Percentiles rank a stretch among this genome's conserved stretches.
phyloP scores from a whole-genome alignment of 1,284 basidiomycete genomes.

The Schizophyllum commune region DNA sequence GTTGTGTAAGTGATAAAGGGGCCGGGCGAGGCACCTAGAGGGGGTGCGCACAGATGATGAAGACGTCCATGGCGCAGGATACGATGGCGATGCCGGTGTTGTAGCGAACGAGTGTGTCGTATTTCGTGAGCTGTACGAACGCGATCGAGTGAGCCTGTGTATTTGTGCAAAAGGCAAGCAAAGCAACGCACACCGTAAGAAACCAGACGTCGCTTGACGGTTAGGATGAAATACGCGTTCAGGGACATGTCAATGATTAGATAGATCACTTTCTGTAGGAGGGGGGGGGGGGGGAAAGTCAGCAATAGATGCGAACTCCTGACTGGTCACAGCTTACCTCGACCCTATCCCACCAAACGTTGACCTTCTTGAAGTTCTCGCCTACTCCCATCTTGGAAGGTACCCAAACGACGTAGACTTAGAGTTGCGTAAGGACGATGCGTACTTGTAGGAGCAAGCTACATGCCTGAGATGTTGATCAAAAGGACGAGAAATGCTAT shows the following conservation, averaged over 20 bases:
- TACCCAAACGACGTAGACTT: background rate
- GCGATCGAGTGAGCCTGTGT: too few species aligned
- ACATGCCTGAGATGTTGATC: background rate
- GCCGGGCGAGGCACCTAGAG: too few species aligned
- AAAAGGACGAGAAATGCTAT: background rate
- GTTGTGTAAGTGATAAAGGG: background rate
- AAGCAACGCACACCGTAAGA: background rate
- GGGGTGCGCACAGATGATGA: background rate
- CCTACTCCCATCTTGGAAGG: background rate
- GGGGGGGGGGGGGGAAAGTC: too few species aligned
- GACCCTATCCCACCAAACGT: background rate
- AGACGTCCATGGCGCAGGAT: background rate
- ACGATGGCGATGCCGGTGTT: background rate
- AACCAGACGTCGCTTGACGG: background rate
- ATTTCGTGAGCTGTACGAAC: background rate
- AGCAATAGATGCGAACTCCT: background rate
- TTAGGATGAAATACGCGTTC: background rate
- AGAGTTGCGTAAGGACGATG: too few species aligned
- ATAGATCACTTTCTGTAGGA: background rate
- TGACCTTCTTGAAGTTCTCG: background rate
- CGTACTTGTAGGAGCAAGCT: too few species aligned
- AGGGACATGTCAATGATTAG: background rate
- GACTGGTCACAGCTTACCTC: background rate
- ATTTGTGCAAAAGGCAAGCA: too few species aligned
- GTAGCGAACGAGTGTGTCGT: background rate